Evolutionary conservation across 305 asterid species (phyloP), one percentile per base, ranked within the genome.

Genomic region (Fraxinus latifolia): DNA sequence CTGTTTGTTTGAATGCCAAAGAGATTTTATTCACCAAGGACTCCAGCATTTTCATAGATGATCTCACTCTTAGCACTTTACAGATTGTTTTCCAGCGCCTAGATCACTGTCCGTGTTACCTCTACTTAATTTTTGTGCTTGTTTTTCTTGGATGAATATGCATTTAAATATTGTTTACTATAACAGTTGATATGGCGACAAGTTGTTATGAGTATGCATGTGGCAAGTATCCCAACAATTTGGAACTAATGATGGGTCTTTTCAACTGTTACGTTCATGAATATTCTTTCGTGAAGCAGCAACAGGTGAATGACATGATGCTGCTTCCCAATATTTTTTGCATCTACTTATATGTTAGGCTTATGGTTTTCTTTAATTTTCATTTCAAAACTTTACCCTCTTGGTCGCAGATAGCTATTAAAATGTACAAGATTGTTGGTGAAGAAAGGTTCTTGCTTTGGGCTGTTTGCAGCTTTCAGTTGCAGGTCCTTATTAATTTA

Each of bases 391-490:
- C 68, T 50, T 55, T 62, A 39, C 60, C 65, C 50, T 2, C 76
- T 60, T 74, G n/a, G 68, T 78, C 23, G 76, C 87, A 96, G 98
- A 91, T 87, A 86, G 99, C 99, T 80, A 96, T 96, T 76, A 96
- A 95, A 84, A 91, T 95, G 98, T 96, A 96, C 91, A 96, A 95
- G 91, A 85, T 88, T 88, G 90, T 85, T 82, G 91, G 94, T 70
- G 98, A 95, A 89, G 99, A 96, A 85, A 88, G 97, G 91, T 96
- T 93, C 90, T 86, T 95, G 85, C 96, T 93, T 1, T 96, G 99
- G 99, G 98, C 98, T 3, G 98, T 92, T 86, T 95, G 98, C 94
- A 95, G 99, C 89, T 93, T 95, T 87, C 98, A 92, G 85, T 89
- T 96, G 88, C 99, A 96, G 98, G 99, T 94, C 87, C 74, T 89